These are phyloP conservation scores for Xylaria sp. DNA, from an alignment of 495 filamentous ascomycete species.

Conservation along the genomic window DNA sequence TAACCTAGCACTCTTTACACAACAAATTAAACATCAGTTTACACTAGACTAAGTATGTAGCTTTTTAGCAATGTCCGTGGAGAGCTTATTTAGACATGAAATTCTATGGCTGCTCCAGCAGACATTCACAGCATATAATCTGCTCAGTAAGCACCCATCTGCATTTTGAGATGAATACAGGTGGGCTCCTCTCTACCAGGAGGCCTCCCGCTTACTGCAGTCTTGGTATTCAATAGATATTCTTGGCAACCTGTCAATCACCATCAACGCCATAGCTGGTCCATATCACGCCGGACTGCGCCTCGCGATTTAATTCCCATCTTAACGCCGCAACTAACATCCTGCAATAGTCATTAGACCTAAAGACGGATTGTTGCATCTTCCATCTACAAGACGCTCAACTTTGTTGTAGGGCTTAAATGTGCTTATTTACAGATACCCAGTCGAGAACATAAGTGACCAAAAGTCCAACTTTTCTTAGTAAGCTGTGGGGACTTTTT, in stretches of 20 bases:
- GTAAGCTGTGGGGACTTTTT: not conserved
- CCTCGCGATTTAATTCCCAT: not conserved
- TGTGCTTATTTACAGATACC: too few species aligned
- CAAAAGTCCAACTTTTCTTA: not conserved
- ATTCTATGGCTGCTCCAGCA: not conserved
- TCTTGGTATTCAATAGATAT: not conserved
- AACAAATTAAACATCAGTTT: not conserved
- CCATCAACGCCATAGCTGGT: not conserved
- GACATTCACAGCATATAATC: not conserved
- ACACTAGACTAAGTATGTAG: not conserved
- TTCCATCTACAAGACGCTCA: too few species aligned
- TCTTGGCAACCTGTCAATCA: not conserved
- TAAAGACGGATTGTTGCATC: too few species aligned
- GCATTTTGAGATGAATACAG: not conserved
- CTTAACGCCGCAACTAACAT: not conserved
- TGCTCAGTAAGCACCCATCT: not conserved
- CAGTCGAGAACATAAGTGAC: too few species aligned
- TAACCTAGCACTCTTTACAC: not conserved
- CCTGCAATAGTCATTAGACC: too few species aligned
- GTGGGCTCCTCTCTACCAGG: not conserved
- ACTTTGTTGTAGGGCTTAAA: too few species aligned
- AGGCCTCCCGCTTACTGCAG: not conserved
- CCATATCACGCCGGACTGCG: not conserved
- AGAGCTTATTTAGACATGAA: not conserved
- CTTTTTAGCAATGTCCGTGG: not conserved